Percentiles rank a stretch among this genome's conserved stretches.
These are phyloP conservation scores for Trypanosoma melophagium DNA, from an alignment of 208 protist species.

Conservation along the genomic window DNA sequence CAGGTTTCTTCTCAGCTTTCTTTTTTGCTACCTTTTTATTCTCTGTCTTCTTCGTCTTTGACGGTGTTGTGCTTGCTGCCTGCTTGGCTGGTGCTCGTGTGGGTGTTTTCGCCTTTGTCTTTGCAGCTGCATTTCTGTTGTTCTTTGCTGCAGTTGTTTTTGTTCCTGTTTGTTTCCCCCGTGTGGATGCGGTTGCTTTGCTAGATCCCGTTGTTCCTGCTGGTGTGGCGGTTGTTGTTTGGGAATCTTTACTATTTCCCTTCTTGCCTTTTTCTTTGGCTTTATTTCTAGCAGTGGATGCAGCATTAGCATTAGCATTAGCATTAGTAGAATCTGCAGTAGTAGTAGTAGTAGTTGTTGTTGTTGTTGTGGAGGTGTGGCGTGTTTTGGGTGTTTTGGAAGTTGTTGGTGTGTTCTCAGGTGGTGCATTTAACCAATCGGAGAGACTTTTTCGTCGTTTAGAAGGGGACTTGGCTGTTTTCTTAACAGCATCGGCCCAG, in stretches of 20 bases:
- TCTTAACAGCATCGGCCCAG: constrained; percentile 3
- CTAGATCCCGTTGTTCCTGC: constrained; percentile 3
- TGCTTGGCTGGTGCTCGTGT: constrained; percentile 17
- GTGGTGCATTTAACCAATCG: constrained; percentile 76
- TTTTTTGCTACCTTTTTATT: constrained; percentile 25
- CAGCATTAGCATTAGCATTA: background rate
- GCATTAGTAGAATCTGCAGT: constrained; percentile 1
- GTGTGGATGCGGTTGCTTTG: constrained; percentile 10
- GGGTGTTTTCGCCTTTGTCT: constrained; percentile 14
- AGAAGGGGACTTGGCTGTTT: background rate
- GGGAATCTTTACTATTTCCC: constrained; percentile 15
- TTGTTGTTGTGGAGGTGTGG: constrained; percentile 22
- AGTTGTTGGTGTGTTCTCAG: no score
- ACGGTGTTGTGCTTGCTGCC: constrained; percentile 24
- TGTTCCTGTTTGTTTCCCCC: constrained; percentile 2
- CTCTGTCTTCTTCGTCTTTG: constrained; percentile 7
- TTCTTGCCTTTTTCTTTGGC: constrained; percentile 22
- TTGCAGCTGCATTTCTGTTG: constrained; percentile 2
- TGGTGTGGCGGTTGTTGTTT: constrained; percentile 1
- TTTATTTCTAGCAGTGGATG: constrained; percentile 19
- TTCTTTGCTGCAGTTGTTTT: constrained; percentile 2
- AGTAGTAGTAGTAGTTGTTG: background rate
- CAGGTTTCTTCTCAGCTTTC: constrained; percentile 35
- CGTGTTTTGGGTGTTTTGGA: no score
- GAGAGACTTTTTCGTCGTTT: constrained; percentile 48